A percentile compares a stretch with the other conserved stretches of the same genome.
phyloP scores from a whole-genome alignment of 129 eudicot genomes.

The Arctium minus region DNA sequence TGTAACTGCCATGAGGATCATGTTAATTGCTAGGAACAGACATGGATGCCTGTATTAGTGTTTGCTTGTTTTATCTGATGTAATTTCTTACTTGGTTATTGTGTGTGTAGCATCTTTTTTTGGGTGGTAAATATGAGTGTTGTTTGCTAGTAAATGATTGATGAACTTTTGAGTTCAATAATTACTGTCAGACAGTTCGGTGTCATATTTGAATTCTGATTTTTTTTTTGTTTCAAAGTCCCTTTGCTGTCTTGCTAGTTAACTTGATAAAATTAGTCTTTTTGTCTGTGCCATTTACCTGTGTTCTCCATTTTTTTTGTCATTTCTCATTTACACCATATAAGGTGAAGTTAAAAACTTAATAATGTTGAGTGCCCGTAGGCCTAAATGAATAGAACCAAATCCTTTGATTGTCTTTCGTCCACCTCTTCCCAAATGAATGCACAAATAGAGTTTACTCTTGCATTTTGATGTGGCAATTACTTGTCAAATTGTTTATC shows the following conservation, averaged over 20 bases:
- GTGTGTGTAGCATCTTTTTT: not conserved
- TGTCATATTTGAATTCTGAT: not conserved
- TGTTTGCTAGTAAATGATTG: not conserved
- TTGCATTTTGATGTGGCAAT: not conserved
- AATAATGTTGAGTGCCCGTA: too few species aligned
- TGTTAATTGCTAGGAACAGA: not conserved
- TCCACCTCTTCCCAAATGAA: not conserved
- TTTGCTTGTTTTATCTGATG: not conserved
- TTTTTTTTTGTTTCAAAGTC: not conserved
- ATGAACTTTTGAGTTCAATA: not conserved
- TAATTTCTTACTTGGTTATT: not conserved
- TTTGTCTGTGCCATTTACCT: not conserved
- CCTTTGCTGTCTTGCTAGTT: not conserved
- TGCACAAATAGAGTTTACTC: not conserved
- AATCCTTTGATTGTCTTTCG: not conserved
- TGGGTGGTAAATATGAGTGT: not conserved
- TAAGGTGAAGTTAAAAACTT: not conserved
- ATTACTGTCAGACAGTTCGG: not conserved
- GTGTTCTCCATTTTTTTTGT: not conserved
- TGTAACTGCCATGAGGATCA: not conserved
- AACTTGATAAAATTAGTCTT: not conserved
- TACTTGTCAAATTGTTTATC: not conserved
- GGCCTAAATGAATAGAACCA: not conserved
- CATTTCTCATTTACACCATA: not conserved
- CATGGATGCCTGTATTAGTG: not conserved